Conservation (phyloP, 805 yeast genomes). For the Hanseniaspora thailandica region DNA sequence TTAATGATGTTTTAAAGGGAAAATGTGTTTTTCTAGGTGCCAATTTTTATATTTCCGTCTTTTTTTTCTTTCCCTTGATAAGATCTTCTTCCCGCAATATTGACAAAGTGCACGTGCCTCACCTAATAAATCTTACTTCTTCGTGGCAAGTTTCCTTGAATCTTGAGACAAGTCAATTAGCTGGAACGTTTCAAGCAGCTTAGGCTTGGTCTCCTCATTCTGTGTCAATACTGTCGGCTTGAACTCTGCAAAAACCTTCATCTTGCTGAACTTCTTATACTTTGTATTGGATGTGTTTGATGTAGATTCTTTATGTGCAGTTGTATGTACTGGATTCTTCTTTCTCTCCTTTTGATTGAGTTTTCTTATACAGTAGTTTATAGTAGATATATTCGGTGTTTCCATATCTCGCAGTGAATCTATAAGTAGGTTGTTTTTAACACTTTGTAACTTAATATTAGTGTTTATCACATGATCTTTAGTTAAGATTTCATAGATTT, state of each 20-base stretch:
- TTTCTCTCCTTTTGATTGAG: neutral
- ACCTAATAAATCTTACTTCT: too few relatives aligned
- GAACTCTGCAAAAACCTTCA: constrained; percentile 8
- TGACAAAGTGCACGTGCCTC: too few relatives aligned
- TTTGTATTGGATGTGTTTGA: neutral
- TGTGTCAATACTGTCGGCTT: neutral
- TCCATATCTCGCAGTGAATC: neutral
- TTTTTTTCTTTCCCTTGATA: neutral
- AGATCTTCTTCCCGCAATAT: too few relatives aligned
- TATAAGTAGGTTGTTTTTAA: neutral
- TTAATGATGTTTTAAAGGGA: too few relatives aligned
- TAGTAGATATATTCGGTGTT: neutral
- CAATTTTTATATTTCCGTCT: too few relatives aligned
- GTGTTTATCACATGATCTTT: neutral
- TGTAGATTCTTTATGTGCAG: neutral
- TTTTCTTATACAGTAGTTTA: neutral
- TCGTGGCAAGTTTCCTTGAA: constrained; percentile 4
- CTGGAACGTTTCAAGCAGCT: constrained; percentile 1
- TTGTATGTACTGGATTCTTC: neutral
- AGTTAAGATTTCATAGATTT: neutral
- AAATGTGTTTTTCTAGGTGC: too few relatives aligned
- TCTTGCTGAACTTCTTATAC: neutral
- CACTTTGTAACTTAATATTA: neutral
- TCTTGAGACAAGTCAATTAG: constrained; percentile 8
- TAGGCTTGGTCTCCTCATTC: neutral